Percentiles rank a stretch among this genome's conserved stretches.
Conservation (phyloP, 495 filamentous ascomycete species). For the Xylaria sp. region DNA sequence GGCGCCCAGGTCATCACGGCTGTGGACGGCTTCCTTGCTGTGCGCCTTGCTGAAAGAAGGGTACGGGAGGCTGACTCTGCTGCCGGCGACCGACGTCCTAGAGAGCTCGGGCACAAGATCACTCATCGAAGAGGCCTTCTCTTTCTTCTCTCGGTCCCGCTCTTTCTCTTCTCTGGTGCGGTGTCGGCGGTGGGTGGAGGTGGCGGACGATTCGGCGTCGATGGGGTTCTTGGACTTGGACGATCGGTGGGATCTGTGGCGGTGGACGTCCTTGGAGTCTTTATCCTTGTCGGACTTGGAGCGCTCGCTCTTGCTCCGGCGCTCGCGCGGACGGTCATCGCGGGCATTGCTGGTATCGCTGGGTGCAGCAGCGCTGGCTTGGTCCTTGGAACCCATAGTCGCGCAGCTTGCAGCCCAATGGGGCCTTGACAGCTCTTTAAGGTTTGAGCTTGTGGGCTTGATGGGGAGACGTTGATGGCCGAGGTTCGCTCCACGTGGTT, state of each 20-base stretch:
- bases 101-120: slow-evolving; percentile 60
- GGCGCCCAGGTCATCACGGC: slow-evolving; percentile 60
- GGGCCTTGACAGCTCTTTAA: slow-evolving; percentile 32
- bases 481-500: slow-evolving; percentile 24
- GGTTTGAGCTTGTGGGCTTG: slow-evolving; percentile 7
- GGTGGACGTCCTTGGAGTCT: slow-evolving; percentile 36
- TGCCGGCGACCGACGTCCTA: slow-evolving; percentile 44
- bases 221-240: slow-evolving; percentile 43
- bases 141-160: slow-evolving; percentile 41
- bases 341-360: slow-evolving; percentile 26
- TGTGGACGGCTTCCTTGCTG: slow-evolving; percentile 79
- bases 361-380: slow-evolving; percentile 32
- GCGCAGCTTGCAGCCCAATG: slow-evolving; percentile 46
- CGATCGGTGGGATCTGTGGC: slow-evolving; percentile 43
- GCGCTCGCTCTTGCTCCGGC: slow-evolving; percentile 45
- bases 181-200: slow-evolving; percentile 45
- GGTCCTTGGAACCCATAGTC: slow-evolving; percentile 56
- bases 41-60: slow-evolving; percentile 88
- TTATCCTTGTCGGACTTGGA: slow-evolving; percentile 40
- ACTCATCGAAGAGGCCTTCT: slow-evolving; percentile 46
- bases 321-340: slow-evolving; percentile 50
- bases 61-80: slow-evolving; percentile 73
- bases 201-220: slow-evolving; percentile 46
- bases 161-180: slow-evolving; percentile 51
- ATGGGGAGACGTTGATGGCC: slow-evolving; percentile 17